Evolutionary conservation across 31 red algal species (phyloP), one percentile per base, ranked within the genome.

Genomic region (Odonthalia washingtoniensis): DNA sequence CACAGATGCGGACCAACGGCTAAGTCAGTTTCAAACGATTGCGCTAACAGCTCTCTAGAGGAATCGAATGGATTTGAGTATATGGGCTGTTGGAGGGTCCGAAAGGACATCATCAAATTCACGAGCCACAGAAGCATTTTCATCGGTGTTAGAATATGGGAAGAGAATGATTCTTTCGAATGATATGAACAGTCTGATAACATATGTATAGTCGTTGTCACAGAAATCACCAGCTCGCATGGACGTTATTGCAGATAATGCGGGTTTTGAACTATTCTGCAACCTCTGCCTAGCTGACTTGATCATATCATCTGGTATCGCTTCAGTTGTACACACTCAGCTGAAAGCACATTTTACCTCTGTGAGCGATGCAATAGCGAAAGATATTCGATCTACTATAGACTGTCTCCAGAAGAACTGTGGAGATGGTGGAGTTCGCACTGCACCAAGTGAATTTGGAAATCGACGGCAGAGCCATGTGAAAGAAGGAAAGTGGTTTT

Each of bases 171-270:
- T 98, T 28, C 78, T 98, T 6, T 82, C 87, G 32, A 90, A 98
- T 49, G 91, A 98, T 70, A 83, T 89, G 26, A 46, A 44, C 31
- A 40, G 16, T 21, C 75, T 98, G 9, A 72, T 75, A 21, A 40
- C 28, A 16, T 94, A 94, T 90, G 75, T 98, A 31, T 46, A 79
- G 3, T 43, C n/a, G 18, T n/a, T 62, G 52, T 12, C 40, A 57
- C 49, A 57, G n/a, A n/a, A n/a, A 17, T 42, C 63, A 18, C 43
- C 65, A 52, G 33, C 77, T 26, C 78, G 90, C 17, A 65, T 96
- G 28, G 94, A 93, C 80, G 92, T 98, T n/a, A 87, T 98, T 34
- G 97, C 96, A 9, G 97, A 98, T 68, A 98, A 98, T 68, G 97
- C 97, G 16, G 97, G 94, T 36, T 92, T 98, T 68, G 97, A 98